Conservation (phyloP, 768 basidiomycete species). For the Cystofilobasidium macerans region DNA sequence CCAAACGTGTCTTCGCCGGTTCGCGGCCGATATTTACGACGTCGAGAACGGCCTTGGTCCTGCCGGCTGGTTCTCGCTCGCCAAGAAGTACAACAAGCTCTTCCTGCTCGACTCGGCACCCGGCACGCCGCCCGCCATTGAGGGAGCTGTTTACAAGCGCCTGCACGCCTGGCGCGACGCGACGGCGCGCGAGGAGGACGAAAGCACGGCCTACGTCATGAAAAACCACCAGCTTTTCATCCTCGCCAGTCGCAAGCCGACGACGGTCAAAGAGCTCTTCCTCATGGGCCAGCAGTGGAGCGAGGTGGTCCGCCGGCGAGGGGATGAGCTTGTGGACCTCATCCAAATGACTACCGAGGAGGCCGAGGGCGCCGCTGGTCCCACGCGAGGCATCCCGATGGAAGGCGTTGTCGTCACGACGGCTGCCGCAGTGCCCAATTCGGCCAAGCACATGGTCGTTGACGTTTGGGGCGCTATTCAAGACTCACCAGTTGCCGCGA, state of each 20-base stretch:
- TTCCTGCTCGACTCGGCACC: constrained; percentile 6
- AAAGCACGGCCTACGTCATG: constrained; percentile 57
- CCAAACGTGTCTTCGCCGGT: constrained; percentile 62
- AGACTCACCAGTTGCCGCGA: not conserved
- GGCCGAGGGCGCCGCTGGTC: constrained; percentile 11
- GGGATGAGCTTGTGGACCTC: constrained; percentile 55
- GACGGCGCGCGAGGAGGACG: constrained; percentile 70
- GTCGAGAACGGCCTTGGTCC: constrained; percentile 51
- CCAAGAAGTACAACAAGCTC: constrained; percentile 72
- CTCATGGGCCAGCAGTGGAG: constrained; percentile 53
- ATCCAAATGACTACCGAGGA: constrained; percentile 47
- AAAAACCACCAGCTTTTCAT: constrained; percentile 60
- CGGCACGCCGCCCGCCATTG: constrained; percentile 2
- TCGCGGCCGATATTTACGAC: constrained; percentile 62
- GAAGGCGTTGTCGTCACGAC: not conserved
- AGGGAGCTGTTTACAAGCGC: constrained; percentile 54
- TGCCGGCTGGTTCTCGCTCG: constrained; percentile 65
- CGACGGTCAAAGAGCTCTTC: constrained; percentile 53
- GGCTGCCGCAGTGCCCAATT: not conserved
- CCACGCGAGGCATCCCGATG: not conserved
- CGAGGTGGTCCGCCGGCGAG: constrained; percentile 52
- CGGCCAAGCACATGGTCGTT: not conserved
- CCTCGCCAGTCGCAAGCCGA: constrained; percentile 49
- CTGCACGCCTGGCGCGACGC: constrained; percentile 76
- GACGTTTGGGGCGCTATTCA: constrained; percentile 11